A percentile compares a stretch with the other conserved stretches of the same genome.
phyloP scores from a whole-genome alignment of 192 early-diverging fungal genomes.

The Dissophora ornata region DNA sequence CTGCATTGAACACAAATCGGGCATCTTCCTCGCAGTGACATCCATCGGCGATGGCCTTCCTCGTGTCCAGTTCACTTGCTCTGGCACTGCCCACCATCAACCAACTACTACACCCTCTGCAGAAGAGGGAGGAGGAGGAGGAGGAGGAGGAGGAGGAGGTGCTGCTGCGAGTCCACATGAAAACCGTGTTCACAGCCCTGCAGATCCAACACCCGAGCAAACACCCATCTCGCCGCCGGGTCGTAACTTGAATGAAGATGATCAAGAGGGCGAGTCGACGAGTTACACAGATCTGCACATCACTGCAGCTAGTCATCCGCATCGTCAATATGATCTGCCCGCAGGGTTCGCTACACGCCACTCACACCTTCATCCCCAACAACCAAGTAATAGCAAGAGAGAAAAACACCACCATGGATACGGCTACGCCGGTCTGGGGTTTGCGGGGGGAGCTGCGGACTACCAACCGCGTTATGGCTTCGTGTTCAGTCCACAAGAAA shows the following conservation, averaged over 20 bases:
- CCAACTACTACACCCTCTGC: not conserved
- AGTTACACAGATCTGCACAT: too few relatives aligned
- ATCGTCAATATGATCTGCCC: too few relatives aligned
- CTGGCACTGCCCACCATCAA: slow-evolving; percentile 2
- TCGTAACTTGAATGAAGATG: not conserved
- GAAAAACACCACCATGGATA: too few relatives aligned
- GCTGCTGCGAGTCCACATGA: not conserved
- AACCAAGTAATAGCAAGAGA: too few relatives aligned
- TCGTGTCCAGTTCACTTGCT: slow-evolving; percentile 43
- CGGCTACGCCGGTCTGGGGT: too few relatives aligned
- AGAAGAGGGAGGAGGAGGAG: too few relatives aligned
- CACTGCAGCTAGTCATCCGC: too few relatives aligned
- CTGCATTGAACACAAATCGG: slow-evolving; percentile 23
- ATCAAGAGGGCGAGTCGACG: not conserved
- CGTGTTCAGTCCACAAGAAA: slow-evolving; percentile 28
- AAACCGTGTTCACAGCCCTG: slow-evolving; percentile 14
- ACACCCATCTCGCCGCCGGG: not conserved
- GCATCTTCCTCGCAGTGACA: slow-evolving; percentile 27
- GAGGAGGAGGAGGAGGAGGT: not conserved
- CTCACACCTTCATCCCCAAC: too few relatives aligned
- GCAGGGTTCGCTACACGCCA: too few relatives aligned
- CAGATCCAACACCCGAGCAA: slow-evolving; percentile 24
- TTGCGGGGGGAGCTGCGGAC: not conserved
- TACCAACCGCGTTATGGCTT: not conserved
- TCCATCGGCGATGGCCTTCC: slow-evolving; percentile 37